phyloP scores from a whole-genome alignment of 2,329 filamentous ascomycete genomes.

The Fusarium sp. region DNA sequence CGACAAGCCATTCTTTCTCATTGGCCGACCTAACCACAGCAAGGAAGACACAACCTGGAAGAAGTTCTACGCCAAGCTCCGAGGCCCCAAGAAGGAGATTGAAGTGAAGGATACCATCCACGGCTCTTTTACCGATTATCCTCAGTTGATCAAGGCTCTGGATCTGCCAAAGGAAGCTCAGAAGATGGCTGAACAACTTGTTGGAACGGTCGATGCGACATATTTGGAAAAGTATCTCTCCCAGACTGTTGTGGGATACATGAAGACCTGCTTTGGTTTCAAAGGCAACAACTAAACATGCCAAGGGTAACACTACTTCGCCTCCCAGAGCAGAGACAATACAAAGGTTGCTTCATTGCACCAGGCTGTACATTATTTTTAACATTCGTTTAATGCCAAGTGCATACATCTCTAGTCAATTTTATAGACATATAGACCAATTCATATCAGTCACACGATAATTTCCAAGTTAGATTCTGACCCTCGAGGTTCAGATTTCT shows the following conservation, averaged over 20 bases:
- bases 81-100: constrained; percentile 41
- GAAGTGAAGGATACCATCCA: constrained; percentile 44
- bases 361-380: background rate
- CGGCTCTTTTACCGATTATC: constrained; percentile 48
- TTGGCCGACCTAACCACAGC: constrained; percentile 47
- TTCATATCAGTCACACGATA: too few species aligned
- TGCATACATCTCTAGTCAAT: background rate
- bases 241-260: constrained; percentile 37
- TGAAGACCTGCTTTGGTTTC: background rate
- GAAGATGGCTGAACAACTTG: background rate
- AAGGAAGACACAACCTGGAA: constrained; percentile 49
- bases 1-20: constrained; percentile 45
- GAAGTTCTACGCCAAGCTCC: constrained; percentile 44
- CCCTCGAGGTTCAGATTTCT: too few species aligned
- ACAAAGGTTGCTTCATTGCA: background rate
- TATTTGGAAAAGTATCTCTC: constrained; percentile 37
- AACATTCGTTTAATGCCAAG: background rate
- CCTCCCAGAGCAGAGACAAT: background rate
- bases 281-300: background rate
- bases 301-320: fast-evolving
- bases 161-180: constrained; percentile 25
- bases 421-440: too few species aligned
- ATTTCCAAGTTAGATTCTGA: too few species aligned
- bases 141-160: constrained; percentile 42
- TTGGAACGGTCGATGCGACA: constrained; percentile 26